Conservation (phyloP, 495 filamentous ascomycete species). For the Stereocaulon alpinum region DNA sequence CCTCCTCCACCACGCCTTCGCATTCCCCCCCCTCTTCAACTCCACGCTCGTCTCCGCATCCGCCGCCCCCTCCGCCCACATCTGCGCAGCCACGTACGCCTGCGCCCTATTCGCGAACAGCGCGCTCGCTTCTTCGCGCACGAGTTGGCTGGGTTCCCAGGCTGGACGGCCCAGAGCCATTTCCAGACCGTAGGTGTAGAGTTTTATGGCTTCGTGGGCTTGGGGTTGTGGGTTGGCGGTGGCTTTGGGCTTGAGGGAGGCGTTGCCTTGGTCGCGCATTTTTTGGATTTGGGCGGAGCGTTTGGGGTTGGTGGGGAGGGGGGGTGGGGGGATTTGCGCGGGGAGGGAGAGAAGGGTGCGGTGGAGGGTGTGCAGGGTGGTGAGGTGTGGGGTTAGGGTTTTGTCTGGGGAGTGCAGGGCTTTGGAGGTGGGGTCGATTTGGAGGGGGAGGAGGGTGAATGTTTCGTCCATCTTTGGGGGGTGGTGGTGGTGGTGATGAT, state of each 20-base stretch:
- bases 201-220: slow-evolving; percentile 55
- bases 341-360: slow-evolving; percentile 52
- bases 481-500: slow-evolving; percentile 12
- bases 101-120: slow-evolving; percentile 84
- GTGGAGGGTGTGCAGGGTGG: slow-evolving; percentile 64
- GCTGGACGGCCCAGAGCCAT: slow-evolving; percentile 73
- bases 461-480: slow-evolving; percentile 69
- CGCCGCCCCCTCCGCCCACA: slow-evolving; percentile 70
- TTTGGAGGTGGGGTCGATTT: slow-evolving; percentile 70
- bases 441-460: slow-evolving; percentile 72
- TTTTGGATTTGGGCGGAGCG: slow-evolving; percentile 77
- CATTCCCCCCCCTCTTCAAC: slow-evolving; percentile 73
- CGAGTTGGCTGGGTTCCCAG: slow-evolving; percentile 77
- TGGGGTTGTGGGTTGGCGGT: slow-evolving; percentile 5
- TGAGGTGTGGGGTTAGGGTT: slow-evolving; percentile 41
- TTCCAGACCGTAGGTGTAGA: slow-evolving; percentile 74
- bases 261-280: slow-evolving; percentile 80
- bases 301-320: slow-evolving; percentile 75
- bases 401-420: slow-evolving; percentile 61
- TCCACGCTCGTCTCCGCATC: slow-evolving; percentile 90
- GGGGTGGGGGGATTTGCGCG: slow-evolving; percentile 53
- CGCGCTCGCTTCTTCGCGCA: slow-evolving; percentile 69
- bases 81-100: slow-evolving; percentile 67
- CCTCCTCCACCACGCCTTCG: slow-evolving; percentile 87
- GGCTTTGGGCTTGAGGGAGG: slow-evolving; percentile 60